Evolutionary conservation across 805 yeast genomes (phyloP), one percentile per base, ranked within the genome.

Genomic region (Blastobotrys americana): DNA sequence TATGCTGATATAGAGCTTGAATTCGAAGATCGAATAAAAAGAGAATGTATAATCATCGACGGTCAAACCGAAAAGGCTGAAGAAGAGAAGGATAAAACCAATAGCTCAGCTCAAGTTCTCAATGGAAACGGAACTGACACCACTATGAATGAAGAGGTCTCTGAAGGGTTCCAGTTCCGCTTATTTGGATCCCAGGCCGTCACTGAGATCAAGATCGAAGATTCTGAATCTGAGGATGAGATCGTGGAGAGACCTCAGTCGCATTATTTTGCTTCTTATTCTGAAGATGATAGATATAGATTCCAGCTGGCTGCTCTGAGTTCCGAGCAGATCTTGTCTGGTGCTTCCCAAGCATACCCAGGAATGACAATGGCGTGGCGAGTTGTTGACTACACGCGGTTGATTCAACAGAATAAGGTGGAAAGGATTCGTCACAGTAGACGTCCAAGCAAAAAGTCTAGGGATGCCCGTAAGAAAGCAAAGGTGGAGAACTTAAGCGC

Each of bases 401-500:
- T 46, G 23, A 48, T 41, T 19, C 43, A 36, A 16, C 41, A 48
- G 37, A 43, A 39, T 5, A 45, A 48, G 20, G 36, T 33, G 33
- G 55, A 55, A 13, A 10, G 35, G 10, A 48, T 37, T 21, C 13
- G 39, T 22, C 48, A 41, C 37, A 34, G 44, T 9, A 33, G 48
- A 3, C 19, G 58, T 9, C 58, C 58, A 2, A 55, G 58, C 15
- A 56, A 56, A 42, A 48, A 49, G 45, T 27, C 50, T 16, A 42
- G 60, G 17, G 39, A 41, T 41, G 40, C 34, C 8, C 35, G 20
- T 8, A 22, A 25, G 31, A 36, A 25, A 10, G 21, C 13, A 21
- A 42, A 28, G 35, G 25, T 27, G 37, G 19, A n/a, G n/a, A n/a
- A n/a, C n/a, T n/a, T n/a, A n/a, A n/a, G n/a, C n/a, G n/a, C n/a